These are phyloP conservation scores for Colletotrichum sp. DNA, from an alignment of 2,329 filamentous ascomycete species.

Conservation along the genomic window DNA sequence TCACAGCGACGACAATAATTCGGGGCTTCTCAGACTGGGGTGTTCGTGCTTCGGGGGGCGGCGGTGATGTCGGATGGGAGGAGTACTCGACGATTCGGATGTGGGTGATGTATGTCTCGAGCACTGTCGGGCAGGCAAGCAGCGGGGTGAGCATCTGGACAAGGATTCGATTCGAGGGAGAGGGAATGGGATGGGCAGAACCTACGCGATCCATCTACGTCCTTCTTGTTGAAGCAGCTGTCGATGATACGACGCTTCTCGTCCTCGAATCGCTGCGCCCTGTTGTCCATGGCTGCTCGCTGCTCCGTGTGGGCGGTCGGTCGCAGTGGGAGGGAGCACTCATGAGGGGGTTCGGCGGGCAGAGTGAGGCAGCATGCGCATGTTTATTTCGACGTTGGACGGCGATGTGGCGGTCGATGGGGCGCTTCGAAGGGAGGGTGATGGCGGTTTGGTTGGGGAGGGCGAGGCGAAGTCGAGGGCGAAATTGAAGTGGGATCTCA, in stretches of 20 bases:
- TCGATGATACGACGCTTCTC: slow-evolving; percentile 95
- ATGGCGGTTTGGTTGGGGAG: background rate
- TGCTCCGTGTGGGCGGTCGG: slow-evolving; percentile 19
- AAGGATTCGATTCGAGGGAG: background rate
- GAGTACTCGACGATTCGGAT: slow-evolving; percentile 90
- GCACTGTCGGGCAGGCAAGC: slow-evolving; percentile 51
- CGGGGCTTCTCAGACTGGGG: slow-evolving; percentile 83
- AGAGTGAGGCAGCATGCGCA: slow-evolving; percentile 5
- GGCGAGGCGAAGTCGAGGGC: background rate
- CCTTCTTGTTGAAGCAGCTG: slow-evolving; percentile 91
- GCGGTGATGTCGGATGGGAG: slow-evolving; percentile 80
- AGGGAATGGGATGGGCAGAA: slow-evolving; percentile 28
- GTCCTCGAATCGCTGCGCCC: slow-evolving; percentile 91
- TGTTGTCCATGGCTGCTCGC: slow-evolving; percentile 23
- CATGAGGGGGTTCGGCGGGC: slow-evolving; percentile 16
- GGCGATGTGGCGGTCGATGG: background rate
- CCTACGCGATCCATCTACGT: slow-evolving; percentile 84
- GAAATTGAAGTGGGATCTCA: slow-evolving; percentile 5
- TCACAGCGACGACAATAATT: slow-evolving; percentile 91
- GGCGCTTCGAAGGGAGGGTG: background rate
- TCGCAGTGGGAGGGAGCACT: slow-evolving; percentile 10
- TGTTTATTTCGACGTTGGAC: slow-evolving; percentile 3
- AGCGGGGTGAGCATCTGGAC: background rate
- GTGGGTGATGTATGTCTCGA: slow-evolving; percentile 98
- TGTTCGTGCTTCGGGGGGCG: slow-evolving; percentile 76